Percentiles rank a stretch among this genome's conserved stretches.
These are phyloP conservation scores for Venturia pyrina DNA, from an alignment of 2,329 filamentous ascomycete species.

Conservation along the genomic window DNA sequence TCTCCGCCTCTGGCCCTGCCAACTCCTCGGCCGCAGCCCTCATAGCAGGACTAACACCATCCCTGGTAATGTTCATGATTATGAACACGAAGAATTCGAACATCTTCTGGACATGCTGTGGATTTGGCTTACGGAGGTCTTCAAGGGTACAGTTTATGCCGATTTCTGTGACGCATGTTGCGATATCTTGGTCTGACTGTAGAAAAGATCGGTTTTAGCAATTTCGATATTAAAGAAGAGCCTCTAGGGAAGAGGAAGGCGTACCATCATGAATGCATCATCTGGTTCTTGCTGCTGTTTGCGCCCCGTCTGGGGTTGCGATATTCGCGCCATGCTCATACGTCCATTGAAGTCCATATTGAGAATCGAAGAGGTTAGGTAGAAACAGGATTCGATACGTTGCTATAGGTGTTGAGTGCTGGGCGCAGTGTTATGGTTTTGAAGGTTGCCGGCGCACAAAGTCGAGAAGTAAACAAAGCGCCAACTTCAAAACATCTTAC, in stretches of 20 bases:
- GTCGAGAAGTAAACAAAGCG: neutral
- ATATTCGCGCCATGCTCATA: slow-evolving; percentile 39
- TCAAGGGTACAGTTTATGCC: slow-evolving; percentile 78
- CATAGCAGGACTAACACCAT: slow-evolving; percentile 92
- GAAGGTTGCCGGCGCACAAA: neutral
- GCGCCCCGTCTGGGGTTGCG: slow-evolving; percentile 30
- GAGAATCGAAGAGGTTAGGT: neutral
- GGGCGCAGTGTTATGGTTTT: neutral
- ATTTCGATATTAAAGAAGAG: neutral
- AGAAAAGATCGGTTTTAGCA: neutral
- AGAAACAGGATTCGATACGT: neutral
- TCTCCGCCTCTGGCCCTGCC: slow-evolving; percentile 70
- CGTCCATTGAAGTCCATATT: slow-evolving; percentile 39
- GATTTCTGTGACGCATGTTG: slow-evolving; percentile 94
- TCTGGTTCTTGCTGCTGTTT: slow-evolving; percentile 29
- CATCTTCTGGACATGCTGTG: slow-evolving; percentile 89
- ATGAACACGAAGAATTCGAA: slow-evolving; percentile 97
- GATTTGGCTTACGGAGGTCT: slow-evolving; percentile 88
- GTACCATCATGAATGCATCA: slow-evolving; percentile 43
- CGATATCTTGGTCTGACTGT: slow-evolving; percentile 68
- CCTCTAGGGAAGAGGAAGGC: slow-evolving; percentile 10
- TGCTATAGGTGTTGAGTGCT: neutral
- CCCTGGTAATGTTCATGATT: slow-evolving; percentile 84
- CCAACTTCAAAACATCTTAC: neutral
- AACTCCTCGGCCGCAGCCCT: slow-evolving; percentile 81